Evolutionary conservation across 805 yeast genomes (phyloP), one percentile per base, ranked within the genome.

Genomic region (Wickerhamomyces sydowiorum): DNA sequence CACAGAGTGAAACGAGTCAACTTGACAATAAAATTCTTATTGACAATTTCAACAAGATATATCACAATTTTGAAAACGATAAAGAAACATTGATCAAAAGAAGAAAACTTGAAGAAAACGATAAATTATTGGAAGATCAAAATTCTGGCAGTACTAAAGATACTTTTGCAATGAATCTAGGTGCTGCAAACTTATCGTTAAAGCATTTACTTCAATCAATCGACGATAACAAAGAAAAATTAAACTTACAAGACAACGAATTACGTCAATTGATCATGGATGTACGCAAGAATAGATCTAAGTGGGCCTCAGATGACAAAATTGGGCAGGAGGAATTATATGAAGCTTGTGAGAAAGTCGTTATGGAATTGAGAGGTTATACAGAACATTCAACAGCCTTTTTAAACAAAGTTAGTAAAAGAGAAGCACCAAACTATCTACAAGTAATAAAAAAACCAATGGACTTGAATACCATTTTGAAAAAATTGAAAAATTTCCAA

Each of bases 371-470:
- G 25, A 74, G 99, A 56, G 86, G 91, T 7, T 87, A 84, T 52
- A 91, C 99, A 0, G 97, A 93, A 56, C 98, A 93, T 63, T 89
- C 97, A 0, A 89, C 97, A 1, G 96, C 98, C 0, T 93, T 93
- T 57, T 70, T 93, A 50, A 93, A 90, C 64, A 86, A 87, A 57
- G 99, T 93, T n/a, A 87, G 93, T 44, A 93, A 93, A 59, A 75
- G 99, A 42, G 99, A 93, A 56, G 99, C 99, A 0, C 99, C 99
- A 7, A 93, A 93, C 59, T 93, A 93, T 63, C 88, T 88, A 50
- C 82, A 83, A 43, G 73, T 93, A 33, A 91, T 93, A 54, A 90
- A 88, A 53, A 78, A 77, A 44, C 98, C 99, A 19, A 93, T 93
- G 99, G 99, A 93, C 58, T 69, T 93, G 51, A 90, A 89, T 56